Percentiles rank a stretch among this genome's conserved stretches.
Evolutionary conservation across 345 rosid genomes (phyloP).

Genomic region (Citrus hindsii): DNA sequence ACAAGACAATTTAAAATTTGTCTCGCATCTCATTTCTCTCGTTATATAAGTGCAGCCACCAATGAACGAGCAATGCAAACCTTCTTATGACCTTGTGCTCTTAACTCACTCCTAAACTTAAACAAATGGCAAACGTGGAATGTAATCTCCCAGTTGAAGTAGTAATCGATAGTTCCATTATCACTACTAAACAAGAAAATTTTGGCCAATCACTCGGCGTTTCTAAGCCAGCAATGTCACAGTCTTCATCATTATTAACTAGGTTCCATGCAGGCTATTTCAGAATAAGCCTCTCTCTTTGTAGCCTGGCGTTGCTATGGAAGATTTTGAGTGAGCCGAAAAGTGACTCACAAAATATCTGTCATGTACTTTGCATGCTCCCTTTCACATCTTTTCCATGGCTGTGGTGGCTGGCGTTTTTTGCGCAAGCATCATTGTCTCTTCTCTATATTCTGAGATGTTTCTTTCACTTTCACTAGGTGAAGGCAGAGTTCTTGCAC

Average conservation of each 20-base stretch:
- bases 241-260: slow-evolving; percentile 29
- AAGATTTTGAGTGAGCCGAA: slow-evolving; percentile 27
- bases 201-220: too few relatives aligned
- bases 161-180: slow-evolving; percentile 2
- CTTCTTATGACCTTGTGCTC: not conserved
- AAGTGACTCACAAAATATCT: slow-evolving; percentile 4
- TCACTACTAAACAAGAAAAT: too few relatives aligned
- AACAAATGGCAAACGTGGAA: slow-evolving; percentile 12
- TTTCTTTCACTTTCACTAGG: slow-evolving; percentile 30
- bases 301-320: slow-evolving; percentile 42
- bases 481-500: slow-evolving; percentile 43
- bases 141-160: slow-evolving; percentile 9
- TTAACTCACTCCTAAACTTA: not conserved
- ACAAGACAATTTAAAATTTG: not conserved
- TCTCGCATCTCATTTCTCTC: not conserved
- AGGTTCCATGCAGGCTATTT: slow-evolving; percentile 46
- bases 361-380: slow-evolving; percentile 7
- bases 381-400: slow-evolving; percentile 21
- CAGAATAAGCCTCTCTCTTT: slow-evolving; percentile 35
- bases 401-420: slow-evolving; percentile 34
- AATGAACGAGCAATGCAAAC: not conserved
- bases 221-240: too few relatives aligned
- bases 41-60: not conserved
- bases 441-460: slow-evolving; percentile 27
- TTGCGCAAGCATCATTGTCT: slow-evolving; percentile 20